Conservation (phyloP, 2,329 filamentous ascomycete species). For the Mariannaea sp. region DNA sequence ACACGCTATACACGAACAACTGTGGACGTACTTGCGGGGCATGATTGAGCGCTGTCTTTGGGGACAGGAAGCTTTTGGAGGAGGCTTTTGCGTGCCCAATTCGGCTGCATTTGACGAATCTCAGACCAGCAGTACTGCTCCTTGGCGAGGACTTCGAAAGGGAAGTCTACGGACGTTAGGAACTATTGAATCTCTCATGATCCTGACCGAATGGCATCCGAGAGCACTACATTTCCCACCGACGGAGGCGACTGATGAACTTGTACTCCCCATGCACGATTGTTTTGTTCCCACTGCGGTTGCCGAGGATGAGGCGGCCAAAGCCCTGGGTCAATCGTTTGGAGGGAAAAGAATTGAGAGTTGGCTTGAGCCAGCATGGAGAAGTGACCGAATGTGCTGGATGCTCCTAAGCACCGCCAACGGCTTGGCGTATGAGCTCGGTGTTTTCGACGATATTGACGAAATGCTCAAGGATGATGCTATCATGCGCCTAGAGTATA, state of each 20-base stretch:
- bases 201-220: constrained; percentile 97
- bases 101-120: constrained; percentile 57
- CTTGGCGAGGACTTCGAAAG: constrained; percentile 71
- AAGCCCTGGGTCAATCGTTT: constrained; percentile 57
- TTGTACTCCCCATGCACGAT: constrained; percentile 66
- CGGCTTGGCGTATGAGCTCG: constrained; percentile 88
- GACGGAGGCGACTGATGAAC: constrained; percentile 72
- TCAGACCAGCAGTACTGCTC: constrained; percentile 69
- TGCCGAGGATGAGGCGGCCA: constrained; percentile 42
- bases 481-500: constrained; percentile 67
- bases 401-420: constrained; percentile 93
- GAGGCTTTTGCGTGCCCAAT: constrained; percentile 79
- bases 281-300: constrained; percentile 48
- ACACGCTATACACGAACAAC: constrained; percentile 89
- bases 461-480: constrained; percentile 65
- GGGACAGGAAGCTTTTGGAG: constrained; percentile 95
- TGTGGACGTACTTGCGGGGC: constrained; percentile 91
- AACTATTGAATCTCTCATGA: constrained; percentile 91
- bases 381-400: constrained; percentile 95
- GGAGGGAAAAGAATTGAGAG: constrained; percentile 87
- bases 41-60: constrained; percentile 96
- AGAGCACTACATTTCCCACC: constrained; percentile 92
- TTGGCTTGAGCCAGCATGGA: constrained; percentile 95
- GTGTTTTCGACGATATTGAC: constrained; percentile 90
- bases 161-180: constrained; percentile 87